Evolutionary conservation across 495 filamentous ascomycete species (phyloP).

Genomic region (Filosporella fistucella): DNA sequence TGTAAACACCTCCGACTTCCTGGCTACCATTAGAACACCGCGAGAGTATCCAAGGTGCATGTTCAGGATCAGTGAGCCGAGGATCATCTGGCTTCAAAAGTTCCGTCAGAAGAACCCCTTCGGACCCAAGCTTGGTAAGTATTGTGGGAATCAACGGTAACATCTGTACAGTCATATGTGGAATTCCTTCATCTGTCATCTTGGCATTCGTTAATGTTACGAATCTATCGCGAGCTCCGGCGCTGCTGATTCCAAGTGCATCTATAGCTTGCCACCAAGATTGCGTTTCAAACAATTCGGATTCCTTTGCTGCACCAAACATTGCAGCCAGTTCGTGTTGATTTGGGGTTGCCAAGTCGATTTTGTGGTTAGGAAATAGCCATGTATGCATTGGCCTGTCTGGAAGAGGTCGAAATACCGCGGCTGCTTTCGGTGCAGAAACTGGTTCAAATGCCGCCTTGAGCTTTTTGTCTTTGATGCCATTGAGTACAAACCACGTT

Average conservation of each 20-base stretch:
- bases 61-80: slow-evolving; percentile 53
- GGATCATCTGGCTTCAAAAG: slow-evolving; percentile 60
- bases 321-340: slow-evolving; percentile 73
- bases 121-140: slow-evolving; percentile 74
- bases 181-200: slow-evolving; percentile 75
- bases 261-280: slow-evolving; percentile 82
- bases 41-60: slow-evolving; percentile 64
- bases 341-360: slow-evolving; percentile 80
- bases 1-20: slow-evolving; percentile 75
- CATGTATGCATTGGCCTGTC: not conserved
- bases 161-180: slow-evolving; percentile 79
- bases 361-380: slow-evolving; percentile 25
- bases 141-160: slow-evolving; percentile 80
- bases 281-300: slow-evolving; percentile 58
- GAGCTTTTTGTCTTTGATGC: slow-evolving; percentile 41
- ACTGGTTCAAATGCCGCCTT: slow-evolving; percentile 89
- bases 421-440: slow-evolving; percentile 66
- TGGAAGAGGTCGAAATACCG: slow-evolving; percentile 49
- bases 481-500: slow-evolving; percentile 17
- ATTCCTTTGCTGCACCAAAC: slow-evolving; percentile 56
- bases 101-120: slow-evolving; percentile 71
- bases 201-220: slow-evolving; percentile 50
- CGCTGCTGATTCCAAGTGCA: slow-evolving; percentile 54
- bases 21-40: slow-evolving; percentile 44
- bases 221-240: slow-evolving; percentile 57